Evolutionary conservation across 805 yeast genomes (phyloP), one percentile per base, ranked within the genome.

Genomic region (Metschnikowia gelsemii): DNA sequence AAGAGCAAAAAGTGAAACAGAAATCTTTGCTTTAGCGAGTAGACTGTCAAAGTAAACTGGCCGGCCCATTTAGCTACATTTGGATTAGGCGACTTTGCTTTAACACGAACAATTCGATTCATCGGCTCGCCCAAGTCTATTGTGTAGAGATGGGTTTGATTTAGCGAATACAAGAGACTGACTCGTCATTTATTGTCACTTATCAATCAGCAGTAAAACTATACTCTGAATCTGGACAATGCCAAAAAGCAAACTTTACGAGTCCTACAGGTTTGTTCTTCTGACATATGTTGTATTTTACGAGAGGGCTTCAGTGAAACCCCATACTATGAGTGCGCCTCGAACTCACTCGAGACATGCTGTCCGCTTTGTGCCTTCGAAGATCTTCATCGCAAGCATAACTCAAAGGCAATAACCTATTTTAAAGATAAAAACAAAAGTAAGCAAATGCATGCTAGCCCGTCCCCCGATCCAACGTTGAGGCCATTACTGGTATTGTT

Each of bases 401-500:
- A n/a, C n/a, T 13, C 30, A 27, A 18, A 28, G 16, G 31, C 31
- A 18, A 28, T 16, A 7, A 20, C 31, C 31, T 5, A 16, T 8
- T 9, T 28, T n/a, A 13, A 28, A 30, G 20, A 30, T 19, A n/a
- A n/a, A 38, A 33, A 31, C 38, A 29, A 25, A 19, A 19, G 12
- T 18, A 21, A 30, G 33, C 22, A 28, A 18, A n/a, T 28, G 31
- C 7, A 5, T 19, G 34, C 34, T 19, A 5, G 16, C 34, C 17
- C 20, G 34, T 18, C 34, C 14, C 34, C n/a, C n/a, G 17, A 2
- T 16, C 18, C 18, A 28, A 12, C 20, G 4, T 16, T 14, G 7
- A 22, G 3, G 4, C 35, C 16, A 20, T 52, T 64, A 76, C 58
- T 78, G 82, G 54, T 74, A 76, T 60, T 76, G 83, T 59, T 77